These are phyloP conservation scores for Ricinus communis DNA, from an alignment of 345 rosid species.

Conservation along the genomic window DNA sequence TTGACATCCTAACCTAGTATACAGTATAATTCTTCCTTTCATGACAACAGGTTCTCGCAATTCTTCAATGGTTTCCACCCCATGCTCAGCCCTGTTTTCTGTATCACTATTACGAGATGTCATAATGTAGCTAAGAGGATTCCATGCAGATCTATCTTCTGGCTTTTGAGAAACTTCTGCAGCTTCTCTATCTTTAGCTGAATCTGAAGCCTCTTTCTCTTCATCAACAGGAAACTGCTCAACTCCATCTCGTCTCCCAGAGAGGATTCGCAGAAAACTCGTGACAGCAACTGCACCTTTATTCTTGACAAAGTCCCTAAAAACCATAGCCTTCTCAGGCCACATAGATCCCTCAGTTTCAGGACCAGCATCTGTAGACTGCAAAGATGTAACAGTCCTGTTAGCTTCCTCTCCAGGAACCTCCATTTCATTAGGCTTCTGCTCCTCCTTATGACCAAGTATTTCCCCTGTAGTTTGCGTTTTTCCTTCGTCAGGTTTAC, in stretches of 20 bases:
- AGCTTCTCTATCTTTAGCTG: conserved; percentile 31
- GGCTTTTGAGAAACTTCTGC: conserved; percentile 37
- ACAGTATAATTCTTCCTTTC: conserved; percentile 71
- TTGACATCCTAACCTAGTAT: conserved; percentile 72
- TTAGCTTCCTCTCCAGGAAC: conserved; percentile 44
- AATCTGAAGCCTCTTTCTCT: conserved; percentile 32
- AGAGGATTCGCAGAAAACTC: conserved; percentile 51
- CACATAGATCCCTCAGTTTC: conserved; percentile 45
- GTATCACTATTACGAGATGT: conserved; percentile 45
- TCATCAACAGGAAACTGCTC: conserved; percentile 25
- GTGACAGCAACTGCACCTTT: conserved; percentile 67
- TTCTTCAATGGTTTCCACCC: conserved; percentile 28
- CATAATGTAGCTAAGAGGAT: conserved; percentile 60
- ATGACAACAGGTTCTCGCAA: conserved; percentile 40
- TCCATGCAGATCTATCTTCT: conserved; percentile 54
- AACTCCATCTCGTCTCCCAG: conserved; percentile 42
- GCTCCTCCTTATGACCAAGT: conserved; percentile 31
- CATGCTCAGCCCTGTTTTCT: conserved; percentile 33
- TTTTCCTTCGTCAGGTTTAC: conserved; percentile 26
- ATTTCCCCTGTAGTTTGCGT: conserved; percentile 30
- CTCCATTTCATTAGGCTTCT: conserved; percentile 53
- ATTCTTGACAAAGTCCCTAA: conserved; percentile 64
- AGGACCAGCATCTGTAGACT: conserved; percentile 34
- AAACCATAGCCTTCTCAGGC: conserved; percentile 69
- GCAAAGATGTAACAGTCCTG: conserved; percentile 27